Base-by-base conservation (phyloP, 768 basidiomycete species). In the Hirschioporus abietinus region DNA sequence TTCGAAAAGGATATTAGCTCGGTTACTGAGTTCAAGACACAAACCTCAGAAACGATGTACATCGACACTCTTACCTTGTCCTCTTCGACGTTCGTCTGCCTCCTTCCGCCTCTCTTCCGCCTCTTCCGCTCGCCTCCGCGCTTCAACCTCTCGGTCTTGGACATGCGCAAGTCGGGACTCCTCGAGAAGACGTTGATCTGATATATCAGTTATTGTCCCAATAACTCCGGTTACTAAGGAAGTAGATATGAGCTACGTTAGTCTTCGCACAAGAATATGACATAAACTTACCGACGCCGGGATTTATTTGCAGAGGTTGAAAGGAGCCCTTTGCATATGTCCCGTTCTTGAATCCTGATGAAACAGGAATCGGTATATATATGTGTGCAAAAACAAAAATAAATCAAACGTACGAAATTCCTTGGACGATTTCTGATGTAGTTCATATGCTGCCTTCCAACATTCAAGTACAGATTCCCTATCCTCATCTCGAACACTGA, bases 81-180 rank as follows among this genome's bases (percentile, higher is more conserved):
- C 76, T 2, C 78, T 73, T 24, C 73, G 65, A 26, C 73, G 72
- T 64, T 74, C 72, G 18, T 72, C 72, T 8, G 74, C 74, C 35
- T 72, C 74, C 20, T 64, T 66, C 25, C 72, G 63, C 35, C 71
- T 66, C 59, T 68, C 68, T 57, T 75, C 74, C 24, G 74, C 73
- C 18, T 75, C 74, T 35, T 69, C 72, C 20, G 73, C 73, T 7
- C 72, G 70, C 59, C 71, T 27, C 24, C 69, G 69, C 62, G 76
- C 75, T 0, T 69, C 65, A 42, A 74, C 72, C 66, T 78, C 76
- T 72, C 70, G 64, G 67, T 68, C 70, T 72, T 78, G 58, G 66
- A 71, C 70, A 71, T 76, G 67, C 70, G 73, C 65, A 72, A 77
- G 66, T 71, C 75, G 64, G 64, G 73, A 66, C 24, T 68, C 63